Percentiles rank a stretch among this genome's conserved stretches.
phyloP scores from a whole-genome alignment of 805 yeast genomes.

The Candida hispaniensis region DNA sequence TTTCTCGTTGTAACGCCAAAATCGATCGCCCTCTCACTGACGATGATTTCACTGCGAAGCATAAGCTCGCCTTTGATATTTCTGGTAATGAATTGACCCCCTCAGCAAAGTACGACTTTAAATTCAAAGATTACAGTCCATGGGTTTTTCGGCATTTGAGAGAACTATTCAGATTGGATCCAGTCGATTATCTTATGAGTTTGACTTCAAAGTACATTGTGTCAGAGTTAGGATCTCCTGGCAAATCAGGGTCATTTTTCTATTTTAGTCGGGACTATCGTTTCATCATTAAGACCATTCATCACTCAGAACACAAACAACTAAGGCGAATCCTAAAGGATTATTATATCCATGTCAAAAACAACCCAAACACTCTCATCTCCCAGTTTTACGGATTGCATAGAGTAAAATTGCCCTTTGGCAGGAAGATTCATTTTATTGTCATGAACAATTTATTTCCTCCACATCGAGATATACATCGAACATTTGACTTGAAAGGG shows the following conservation, averaged over 20 bases:
- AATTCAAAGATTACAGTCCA: conserved; percentile 93
- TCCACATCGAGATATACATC: conserved; percentile 76
- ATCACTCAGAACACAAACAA: conserved; percentile 83
- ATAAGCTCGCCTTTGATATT: conserved; percentile 77
- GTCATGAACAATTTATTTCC: conserved; percentile 98
- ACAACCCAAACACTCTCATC: conserved; percentile 76
- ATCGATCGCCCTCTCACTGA: conserved; percentile 61
- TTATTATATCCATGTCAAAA: conserved; percentile 69
- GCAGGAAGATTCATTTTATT: conserved; percentile 76
- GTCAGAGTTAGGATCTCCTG: conserved; percentile 89
- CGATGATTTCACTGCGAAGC: conserved; percentile 57
- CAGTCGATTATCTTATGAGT: conserved; percentile 89
- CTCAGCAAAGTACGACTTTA: conserved; percentile 88
- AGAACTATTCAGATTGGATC: conserved; percentile 72
- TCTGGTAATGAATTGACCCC: conserved; percentile 82
- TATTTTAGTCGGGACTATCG: conserved; percentile 89
- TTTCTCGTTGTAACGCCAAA: conserved; percentile 76
- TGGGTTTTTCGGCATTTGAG: conserved; percentile 85
- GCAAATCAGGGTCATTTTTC: conserved; percentile 93
- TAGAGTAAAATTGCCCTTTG: conserved; percentile 78
- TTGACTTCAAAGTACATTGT: conserved; percentile 87
- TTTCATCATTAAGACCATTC: conserved; percentile 92
- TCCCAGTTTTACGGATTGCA: conserved; percentile 97
- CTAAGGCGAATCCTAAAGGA: conserved; percentile 60
- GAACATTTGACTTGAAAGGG: conserved; percentile 86